Conservation (phyloP, 352 stramenopile species). For the Pythium insidiosum region DNA sequence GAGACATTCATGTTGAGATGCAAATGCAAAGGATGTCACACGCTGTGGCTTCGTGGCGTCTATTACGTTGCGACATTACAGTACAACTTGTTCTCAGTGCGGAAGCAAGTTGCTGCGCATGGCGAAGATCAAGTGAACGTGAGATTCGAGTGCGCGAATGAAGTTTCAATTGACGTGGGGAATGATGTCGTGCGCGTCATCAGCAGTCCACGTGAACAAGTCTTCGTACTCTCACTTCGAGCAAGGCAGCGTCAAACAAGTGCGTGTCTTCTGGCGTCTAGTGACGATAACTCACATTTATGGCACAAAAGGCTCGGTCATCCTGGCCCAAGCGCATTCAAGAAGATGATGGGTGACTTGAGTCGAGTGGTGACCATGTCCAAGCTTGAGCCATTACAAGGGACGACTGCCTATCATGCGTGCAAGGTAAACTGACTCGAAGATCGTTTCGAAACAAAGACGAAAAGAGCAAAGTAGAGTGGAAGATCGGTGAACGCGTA, state of each 20-base stretch:
- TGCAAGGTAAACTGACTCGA: not conserved
- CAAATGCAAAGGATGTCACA: not conserved
- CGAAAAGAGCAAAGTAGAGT: not conserved
- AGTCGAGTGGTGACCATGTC: too few species aligned
- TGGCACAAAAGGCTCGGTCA: too few species aligned
- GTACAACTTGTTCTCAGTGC: constrained; percentile 1
- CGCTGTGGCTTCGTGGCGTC: not conserved
- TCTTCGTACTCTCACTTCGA: too few species aligned
- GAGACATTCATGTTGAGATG: not conserved
- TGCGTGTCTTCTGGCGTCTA: too few species aligned
- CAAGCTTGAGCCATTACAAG: too few species aligned
- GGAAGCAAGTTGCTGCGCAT: not conserved
- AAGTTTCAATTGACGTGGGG: too few species aligned
- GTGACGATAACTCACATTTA: too few species aligned
- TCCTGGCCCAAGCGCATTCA: too few species aligned
- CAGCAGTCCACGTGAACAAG: too few species aligned
- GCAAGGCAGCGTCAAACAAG: too few species aligned
- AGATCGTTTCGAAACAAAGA: not conserved
- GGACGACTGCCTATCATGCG: not conserved
- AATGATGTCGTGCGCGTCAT: too few species aligned
- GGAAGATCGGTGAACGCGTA: constrained; percentile 3
- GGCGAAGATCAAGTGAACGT: not conserved
- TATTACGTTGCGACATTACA: constrained; percentile 2
- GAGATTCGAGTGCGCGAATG: not conserved
- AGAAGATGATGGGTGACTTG: too few species aligned